These are phyloP conservation scores for Erysimum pusillum DNA, from an alignment of 441 rosid genomes.

Conservation along the genomic window DNA sequence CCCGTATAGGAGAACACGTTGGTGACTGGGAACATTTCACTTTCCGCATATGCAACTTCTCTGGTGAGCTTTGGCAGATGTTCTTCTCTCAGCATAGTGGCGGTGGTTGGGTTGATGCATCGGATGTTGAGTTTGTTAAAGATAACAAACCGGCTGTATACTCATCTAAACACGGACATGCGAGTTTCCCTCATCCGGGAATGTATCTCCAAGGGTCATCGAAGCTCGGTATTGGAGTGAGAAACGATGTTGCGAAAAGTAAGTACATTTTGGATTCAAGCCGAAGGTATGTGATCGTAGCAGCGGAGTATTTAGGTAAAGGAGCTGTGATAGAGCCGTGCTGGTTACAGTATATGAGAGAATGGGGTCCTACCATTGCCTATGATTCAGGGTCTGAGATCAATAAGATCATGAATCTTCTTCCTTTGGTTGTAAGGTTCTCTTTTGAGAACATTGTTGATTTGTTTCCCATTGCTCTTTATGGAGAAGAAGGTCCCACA, in stretches of 20 bases:
- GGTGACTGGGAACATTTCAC: conserved; percentile 84
- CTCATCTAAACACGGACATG: conserved; percentile 72
- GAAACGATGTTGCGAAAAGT: conserved; percentile 64
- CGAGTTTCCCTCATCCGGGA: conserved; percentile 75
- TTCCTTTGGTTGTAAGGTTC: conserved; percentile 64
- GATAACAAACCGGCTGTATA: conserved; percentile 62
- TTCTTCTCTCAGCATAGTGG: conserved; percentile 80
- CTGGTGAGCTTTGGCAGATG: conserved; percentile 70
- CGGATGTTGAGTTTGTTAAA: conserved; percentile 56
- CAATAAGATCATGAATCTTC: conserved; percentile 60
- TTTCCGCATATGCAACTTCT: conserved; percentile 69
- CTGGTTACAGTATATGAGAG: conserved; percentile 80
- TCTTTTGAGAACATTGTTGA: conserved; percentile 69
- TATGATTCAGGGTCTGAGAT: conserved; percentile 76
- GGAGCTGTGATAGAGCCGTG: conserved; percentile 62
- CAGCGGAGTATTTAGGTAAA: conserved; percentile 73
- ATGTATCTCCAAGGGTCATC: conserved; percentile 69
- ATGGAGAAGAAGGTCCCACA: conserved; percentile 84
- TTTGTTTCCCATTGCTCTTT: conserved; percentile 72
- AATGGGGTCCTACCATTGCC: conserved; percentile 73
- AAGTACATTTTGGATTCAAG: conserved; percentile 63
- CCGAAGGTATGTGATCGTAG: conserved; percentile 58
- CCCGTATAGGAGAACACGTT: conserved; percentile 66
- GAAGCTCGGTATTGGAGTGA: conserved; percentile 66
- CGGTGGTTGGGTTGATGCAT: conserved; percentile 67